Base-by-base conservation (phyloP, 192 early-diverging fungal species). In the Coemansia aciculifera region DNA sequence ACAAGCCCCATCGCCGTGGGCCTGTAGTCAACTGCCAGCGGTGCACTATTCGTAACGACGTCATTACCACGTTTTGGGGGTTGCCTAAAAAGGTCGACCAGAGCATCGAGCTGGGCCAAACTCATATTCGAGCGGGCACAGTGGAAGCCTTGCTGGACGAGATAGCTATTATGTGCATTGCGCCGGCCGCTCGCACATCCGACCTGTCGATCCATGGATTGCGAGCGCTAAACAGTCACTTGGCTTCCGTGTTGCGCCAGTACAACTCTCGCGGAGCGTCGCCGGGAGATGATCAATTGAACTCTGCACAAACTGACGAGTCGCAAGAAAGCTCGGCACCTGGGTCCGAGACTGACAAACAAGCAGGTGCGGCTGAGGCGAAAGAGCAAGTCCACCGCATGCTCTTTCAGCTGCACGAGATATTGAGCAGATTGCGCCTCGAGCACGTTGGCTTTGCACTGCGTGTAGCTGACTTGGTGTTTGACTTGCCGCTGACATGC, bases 31-130 rank as follows among this genome's bases (percentile, higher is more conserved):
- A 66, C 52, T 83, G 75, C 61, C 80, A 76, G 60, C 46, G 67
- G 8, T 83, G 80, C 72, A 77, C 75, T 1, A 61, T 83, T 13
- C 68, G 75, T 11, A 83, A 77, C 69, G 80, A 83, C 23, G 75
- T 83, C 7, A 78, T 74, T n/a, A 83, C 80, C 1, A 68, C 80
- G 11, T 83, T 83, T 64, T 83, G 80, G 80, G 80, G 80, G 2
- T 60, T 83, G 46, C 80, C 80, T 9, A 83, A 83, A 44, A 74
- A 74, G 43, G 67, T 78, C 12, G 75, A 72, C 64, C 80, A 83
- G 66, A 71, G 65, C 49, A 63, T 78, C 24, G 69, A 72, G 37
- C 42, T 83, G 31, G 80, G 72, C 8, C 72, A 72, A 54, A 72
- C 69, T 27, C 80, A 83, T 49, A 52, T 83, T 9, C 72, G 80